These are phyloP conservation scores for Gyrodon tennesseensis DNA, from an alignment of 1,284 basidiomycete species.

Conservation along the genomic window DNA sequence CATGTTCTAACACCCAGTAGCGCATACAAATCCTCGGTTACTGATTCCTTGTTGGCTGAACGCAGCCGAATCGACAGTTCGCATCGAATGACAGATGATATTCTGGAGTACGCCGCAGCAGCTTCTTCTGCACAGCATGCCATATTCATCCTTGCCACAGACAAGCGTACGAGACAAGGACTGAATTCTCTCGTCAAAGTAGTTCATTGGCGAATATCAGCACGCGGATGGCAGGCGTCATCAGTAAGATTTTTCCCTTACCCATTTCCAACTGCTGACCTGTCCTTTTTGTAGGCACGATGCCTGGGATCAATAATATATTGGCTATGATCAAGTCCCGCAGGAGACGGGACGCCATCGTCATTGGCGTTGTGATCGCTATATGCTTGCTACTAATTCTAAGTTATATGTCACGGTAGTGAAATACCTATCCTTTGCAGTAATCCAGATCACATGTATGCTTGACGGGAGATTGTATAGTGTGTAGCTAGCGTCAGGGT, in stretches of 20 bases:
- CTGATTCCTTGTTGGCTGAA: constrained; percentile 86
- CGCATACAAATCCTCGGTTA: constrained; percentile 85
- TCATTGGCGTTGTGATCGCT: constrained; percentile 85
- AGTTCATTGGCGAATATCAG: constrained; percentile 75
- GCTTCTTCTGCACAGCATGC: constrained; percentile 12
- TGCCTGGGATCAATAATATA: constrained; percentile 93
- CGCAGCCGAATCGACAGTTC: constrained; percentile 87
- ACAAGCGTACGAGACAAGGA: constrained; percentile 97
- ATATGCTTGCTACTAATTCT: constrained; percentile 80
- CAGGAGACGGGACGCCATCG: constrained; percentile 85
- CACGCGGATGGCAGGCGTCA: constrained; percentile 76
- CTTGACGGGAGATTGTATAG: background rate
- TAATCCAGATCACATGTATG: constrained; percentile 14
- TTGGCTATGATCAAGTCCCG: constrained; percentile 92
- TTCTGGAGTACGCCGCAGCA: constrained; percentile 69
- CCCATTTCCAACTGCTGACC: constrained; percentile 5
- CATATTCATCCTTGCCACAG: constrained; percentile 48
- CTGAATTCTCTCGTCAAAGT: constrained; percentile 89
- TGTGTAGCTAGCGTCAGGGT: constrained; percentile 1
- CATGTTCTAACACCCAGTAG: constrained; percentile 44
- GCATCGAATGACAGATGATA: constrained; percentile 93
- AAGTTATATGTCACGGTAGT: constrained; percentile 66
- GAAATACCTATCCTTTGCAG: constrained; percentile 11
- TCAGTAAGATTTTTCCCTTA: constrained; percentile 57
- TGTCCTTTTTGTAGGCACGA: constrained; percentile 57